Conservation (phyloP, 1,139 yeast genomes). For the Petasospora fabianii region DNA sequence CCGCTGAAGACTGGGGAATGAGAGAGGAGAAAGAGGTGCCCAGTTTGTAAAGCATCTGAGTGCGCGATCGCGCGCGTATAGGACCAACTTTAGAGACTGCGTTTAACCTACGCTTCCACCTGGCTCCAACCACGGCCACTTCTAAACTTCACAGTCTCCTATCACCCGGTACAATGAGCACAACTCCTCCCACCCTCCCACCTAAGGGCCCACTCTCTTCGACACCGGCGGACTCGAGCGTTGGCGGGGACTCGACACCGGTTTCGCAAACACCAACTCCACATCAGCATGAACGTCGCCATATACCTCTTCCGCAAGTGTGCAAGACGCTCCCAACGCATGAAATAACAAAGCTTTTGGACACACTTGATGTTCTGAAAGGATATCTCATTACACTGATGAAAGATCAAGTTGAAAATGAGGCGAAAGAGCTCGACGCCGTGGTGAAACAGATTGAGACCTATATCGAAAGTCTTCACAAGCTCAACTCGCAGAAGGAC, state of each 20-base stretch:
- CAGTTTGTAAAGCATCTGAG: too few relatives aligned
- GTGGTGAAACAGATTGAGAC: constrained; percentile 13
- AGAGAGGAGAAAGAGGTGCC: too few relatives aligned
- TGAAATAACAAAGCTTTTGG: constrained; percentile 28
- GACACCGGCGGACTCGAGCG: too few relatives aligned
- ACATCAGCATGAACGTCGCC: constrained; percentile 6
- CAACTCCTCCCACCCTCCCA: constrained; percentile 18
- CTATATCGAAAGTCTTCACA: constrained; percentile 10
- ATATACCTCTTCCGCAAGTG: constrained; percentile 21
- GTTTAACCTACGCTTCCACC: too few relatives aligned
- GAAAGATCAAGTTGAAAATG: constrained; percentile 15
- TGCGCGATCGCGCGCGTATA: too few relatives aligned
- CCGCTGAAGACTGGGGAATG: background rate
- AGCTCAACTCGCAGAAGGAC: constrained; percentile 15
- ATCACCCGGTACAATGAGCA: background rate
- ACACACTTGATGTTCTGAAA: constrained; percentile 24
- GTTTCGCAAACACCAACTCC: constrained; percentile 5
- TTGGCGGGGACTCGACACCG: too few relatives aligned
- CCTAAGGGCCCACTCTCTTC: constrained; percentile 16
- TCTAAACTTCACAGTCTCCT: background rate
- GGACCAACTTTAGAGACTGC: too few relatives aligned
- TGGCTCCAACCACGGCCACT: background rate
- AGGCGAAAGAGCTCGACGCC: constrained; percentile 9
- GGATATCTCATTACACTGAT: constrained; percentile 28
- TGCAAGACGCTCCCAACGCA: constrained; percentile 27